Base-by-base conservation (phyloP, 495 filamentous ascomycete species). In the Aspergillus incahuasiensis region DNA sequence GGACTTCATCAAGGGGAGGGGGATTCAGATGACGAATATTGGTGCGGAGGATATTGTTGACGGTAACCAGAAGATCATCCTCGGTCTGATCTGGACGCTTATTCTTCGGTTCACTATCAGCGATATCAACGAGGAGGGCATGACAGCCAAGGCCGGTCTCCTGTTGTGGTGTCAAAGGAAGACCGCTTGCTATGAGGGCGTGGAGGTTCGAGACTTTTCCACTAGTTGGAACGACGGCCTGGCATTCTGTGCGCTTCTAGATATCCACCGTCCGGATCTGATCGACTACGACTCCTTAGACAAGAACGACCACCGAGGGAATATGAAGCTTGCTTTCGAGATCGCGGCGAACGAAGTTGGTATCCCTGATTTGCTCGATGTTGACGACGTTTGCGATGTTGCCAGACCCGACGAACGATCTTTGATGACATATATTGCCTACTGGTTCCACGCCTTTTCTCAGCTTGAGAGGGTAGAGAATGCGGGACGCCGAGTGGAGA, bases 381-480 rank as follows among this genome's bases (percentile, higher is more conserved):
- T 97, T 3, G 94, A 98, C 69, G 94, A 98, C 76, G 95, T 97
- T 24, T 96, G 91, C 69, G 94, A 97, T 68, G 94, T 98, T 13
- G 83, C 90, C 11, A 92, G 89, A 70, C 94, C 94, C 12, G 94
- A 98, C 63, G 94, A 98, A 70, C 87, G 91, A 55, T 92, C 88
- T 61, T 79, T 98, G 67, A 97, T 98, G 92, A 98, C 94, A 6
- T 98, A 98, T 66, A 97, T 98, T 60, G 94, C 94, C 56, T 97
- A 97, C 71, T 98, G 95, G 94, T 98, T 97, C 80, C 94, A 98
- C 63, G 95, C 94, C 55, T 98, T 98, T 65, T 96, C 92, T 20
- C 91, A 97, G 65, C 89, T 98, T 82, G 94, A 98, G 71, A 82
- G 91, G 58, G 95, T 98, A 12, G 94, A 98, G 67, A 98, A 97